Evolutionary conservation across 352 stramenopile genomes (phyloP).

Genomic region (Phytophthora europaea): DNA sequence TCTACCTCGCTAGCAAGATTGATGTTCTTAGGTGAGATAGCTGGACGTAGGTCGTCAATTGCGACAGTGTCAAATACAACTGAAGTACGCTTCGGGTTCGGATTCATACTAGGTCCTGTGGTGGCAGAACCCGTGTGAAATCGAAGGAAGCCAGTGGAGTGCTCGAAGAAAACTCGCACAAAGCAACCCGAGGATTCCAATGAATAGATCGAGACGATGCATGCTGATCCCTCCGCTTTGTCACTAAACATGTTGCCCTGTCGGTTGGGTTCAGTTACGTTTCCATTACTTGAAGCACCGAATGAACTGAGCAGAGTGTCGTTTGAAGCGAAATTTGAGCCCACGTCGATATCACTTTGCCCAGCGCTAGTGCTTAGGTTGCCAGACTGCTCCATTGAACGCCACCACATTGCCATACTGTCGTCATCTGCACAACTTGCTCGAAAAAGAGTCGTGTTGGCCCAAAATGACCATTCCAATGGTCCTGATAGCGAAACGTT

Average conservation of each 20-base stretch:
- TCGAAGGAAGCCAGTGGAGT: constrained; percentile 64
- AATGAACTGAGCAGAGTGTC: constrained; percentile 31
- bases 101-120: constrained; percentile 67
- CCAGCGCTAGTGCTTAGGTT: constrained; percentile 40
- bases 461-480: constrained; percentile 63
- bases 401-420: constrained; percentile 68
- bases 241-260: not conserved
- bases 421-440: constrained; percentile 37
- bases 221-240: constrained; percentile 61
- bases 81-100: constrained; percentile 59
- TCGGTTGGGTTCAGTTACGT: not conserved
- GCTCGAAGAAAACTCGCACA: constrained; percentile 81
- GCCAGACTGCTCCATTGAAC: constrained; percentile 62
- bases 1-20: constrained; percentile 1
- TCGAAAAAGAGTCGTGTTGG: constrained; percentile 48
- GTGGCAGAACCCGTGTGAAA: constrained; percentile 69
- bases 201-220: constrained; percentile 81
- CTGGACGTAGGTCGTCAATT: constrained; percentile 50
- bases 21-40: not conserved
- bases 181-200: constrained; percentile 71
- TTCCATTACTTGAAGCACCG: not conserved
- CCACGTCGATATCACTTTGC: not conserved
- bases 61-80: constrained; percentile 74
- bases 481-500: constrained; percentile 43
- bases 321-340: not conserved